Evolutionary conservation across 2,329 filamentous ascomycete genomes (phyloP).

Genomic region (Fusarium veterinarium): DNA sequence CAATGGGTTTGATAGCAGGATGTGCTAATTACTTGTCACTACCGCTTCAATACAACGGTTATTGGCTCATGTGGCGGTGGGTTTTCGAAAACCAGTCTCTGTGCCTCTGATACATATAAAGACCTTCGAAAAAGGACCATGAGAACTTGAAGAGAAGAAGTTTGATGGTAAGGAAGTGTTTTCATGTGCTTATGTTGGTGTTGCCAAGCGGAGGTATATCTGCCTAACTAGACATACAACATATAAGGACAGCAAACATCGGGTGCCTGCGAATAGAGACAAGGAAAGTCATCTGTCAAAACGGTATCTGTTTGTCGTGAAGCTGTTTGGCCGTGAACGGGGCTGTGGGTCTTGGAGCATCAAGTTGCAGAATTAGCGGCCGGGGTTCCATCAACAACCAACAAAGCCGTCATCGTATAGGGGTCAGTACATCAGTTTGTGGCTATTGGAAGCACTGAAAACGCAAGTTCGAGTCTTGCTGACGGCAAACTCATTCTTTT

Average conservation of each 20-base stretch:
- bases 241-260: neutral
- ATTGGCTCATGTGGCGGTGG: accelerated
- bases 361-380: neutral
- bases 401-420: slow-evolving; percentile 25
- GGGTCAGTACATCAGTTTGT: slow-evolving; percentile 32
- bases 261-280: too few species aligned
- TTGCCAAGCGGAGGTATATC: neutral
- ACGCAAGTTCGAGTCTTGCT: slow-evolving; percentile 32
- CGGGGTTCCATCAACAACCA: neutral
- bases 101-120: too few species aligned
- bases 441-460: slow-evolving; percentile 24
- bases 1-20: neutral
- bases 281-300: too few species aligned
- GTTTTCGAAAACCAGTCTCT: neutral
- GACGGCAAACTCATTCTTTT: slow-evolving; percentile 8
- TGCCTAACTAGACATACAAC: accelerated
- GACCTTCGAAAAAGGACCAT: too few species aligned
- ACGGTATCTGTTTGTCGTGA: neutral
- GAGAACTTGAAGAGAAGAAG: too few species aligned
- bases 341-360: neutral
- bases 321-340: neutral
- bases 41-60: accelerated
- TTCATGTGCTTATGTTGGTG: too few species aligned
- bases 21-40: neutral
- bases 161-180: too few species aligned